Evolutionary conservation across 2,329 filamentous ascomycete genomes (phyloP).

Genomic region (Claviceps sp.): DNA sequence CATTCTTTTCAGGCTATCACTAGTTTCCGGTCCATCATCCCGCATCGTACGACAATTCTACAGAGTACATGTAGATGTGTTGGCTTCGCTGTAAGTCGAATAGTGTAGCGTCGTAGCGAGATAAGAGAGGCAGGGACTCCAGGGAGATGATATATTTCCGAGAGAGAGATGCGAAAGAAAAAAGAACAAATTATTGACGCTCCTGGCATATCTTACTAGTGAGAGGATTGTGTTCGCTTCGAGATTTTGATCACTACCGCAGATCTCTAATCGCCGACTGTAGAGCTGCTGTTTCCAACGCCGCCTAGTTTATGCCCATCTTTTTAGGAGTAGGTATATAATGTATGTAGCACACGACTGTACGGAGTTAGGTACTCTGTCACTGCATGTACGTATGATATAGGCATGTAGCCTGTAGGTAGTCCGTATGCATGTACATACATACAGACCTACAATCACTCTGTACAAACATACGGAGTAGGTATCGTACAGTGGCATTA

Average conservation of each 20-base stretch:
- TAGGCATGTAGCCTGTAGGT: too few species aligned
- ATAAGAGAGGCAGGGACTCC: background rate
- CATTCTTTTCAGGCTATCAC: background rate
- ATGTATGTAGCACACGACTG: background rate
- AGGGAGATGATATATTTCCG: background rate
- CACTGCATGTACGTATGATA: too few species aligned
- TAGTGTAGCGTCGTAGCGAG: background rate
- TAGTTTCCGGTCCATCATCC: background rate
- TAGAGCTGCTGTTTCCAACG: background rate
- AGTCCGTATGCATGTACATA: too few species aligned
- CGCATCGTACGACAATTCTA: conserved; percentile 1
- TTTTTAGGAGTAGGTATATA: background rate
- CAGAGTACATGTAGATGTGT: too few species aligned
- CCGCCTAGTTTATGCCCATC: background rate
- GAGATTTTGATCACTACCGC: background rate
- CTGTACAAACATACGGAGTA: background rate
- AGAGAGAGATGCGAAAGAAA: background rate
- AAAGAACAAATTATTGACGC: background rate
- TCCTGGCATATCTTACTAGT: background rate
- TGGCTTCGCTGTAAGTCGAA: background rate
- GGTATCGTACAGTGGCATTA: background rate
- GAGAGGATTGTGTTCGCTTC: background rate
- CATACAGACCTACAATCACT: too few species aligned
- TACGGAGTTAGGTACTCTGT: background rate
- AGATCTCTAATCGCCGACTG: background rate